Conservation (phyloP, 169 alveolate species). For the Plasmodium relictum region DNA sequence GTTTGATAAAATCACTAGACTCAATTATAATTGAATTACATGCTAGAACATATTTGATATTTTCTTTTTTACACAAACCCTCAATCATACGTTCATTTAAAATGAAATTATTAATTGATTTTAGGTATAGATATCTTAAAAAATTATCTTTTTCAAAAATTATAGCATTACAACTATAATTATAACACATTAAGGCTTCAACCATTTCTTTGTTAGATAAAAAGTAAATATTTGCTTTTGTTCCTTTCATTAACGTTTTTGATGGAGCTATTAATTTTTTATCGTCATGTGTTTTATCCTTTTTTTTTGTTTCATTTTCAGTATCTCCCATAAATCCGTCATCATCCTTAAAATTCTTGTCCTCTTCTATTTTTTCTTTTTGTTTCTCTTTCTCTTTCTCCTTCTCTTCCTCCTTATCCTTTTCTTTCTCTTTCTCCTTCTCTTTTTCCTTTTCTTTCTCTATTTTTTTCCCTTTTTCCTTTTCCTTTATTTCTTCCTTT, state of each 20-base stretch:
- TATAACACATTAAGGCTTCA: conserved; percentile 45
- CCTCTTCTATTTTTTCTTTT: conserved; percentile 1
- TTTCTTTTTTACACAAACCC: conserved; percentile 34
- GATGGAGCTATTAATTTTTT: conserved; percentile 52
- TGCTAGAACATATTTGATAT: conserved; percentile 45
- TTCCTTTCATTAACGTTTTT: conserved; percentile 65
- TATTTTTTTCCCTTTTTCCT: neutral
- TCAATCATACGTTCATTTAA: conserved; percentile 68
- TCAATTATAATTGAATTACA: conserved; percentile 58
- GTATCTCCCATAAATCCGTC: neutral
- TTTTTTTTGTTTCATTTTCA: conserved; percentile 10
- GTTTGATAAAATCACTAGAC: conserved; percentile 65
- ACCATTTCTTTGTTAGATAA: conserved; percentile 53
- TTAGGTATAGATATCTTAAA: conserved; percentile 48
- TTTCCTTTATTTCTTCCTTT: neutral
- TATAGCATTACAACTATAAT: conserved; percentile 54
- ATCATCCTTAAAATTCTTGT: neutral
- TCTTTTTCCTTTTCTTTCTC: conserved; percentile 8
- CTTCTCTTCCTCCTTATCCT: neutral
- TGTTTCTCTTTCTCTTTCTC: conserved; percentile 5
- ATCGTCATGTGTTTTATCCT: conserved; percentile 6
- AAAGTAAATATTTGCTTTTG: conserved; percentile 48
- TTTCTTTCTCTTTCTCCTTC: conserved; percentile 1
- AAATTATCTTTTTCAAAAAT: conserved; percentile 50
- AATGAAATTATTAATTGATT: conserved; percentile 43